Conservation (phyloP, 495 filamentous ascomycete species). For the Penicillium simplicissimum region DNA sequence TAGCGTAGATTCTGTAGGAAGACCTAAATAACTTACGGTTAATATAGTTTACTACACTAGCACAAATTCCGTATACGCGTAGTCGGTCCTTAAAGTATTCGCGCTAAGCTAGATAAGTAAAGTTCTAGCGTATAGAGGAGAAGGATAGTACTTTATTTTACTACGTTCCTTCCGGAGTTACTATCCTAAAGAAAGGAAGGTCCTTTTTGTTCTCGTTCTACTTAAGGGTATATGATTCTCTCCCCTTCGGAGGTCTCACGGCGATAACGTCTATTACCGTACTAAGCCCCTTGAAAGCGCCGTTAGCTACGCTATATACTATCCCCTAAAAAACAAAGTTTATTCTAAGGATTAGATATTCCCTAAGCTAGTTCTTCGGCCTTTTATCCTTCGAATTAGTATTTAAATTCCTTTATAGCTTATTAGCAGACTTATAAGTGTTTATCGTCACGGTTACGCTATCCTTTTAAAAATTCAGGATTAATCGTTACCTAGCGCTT, state of each 20-base stretch:
- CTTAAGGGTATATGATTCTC: conserved; percentile 22
- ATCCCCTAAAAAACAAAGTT: conserved; percentile 3
- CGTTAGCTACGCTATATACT: conserved; percentile 21
- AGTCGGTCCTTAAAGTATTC: conserved; percentile 16
- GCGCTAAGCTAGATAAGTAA: conserved; percentile 12
- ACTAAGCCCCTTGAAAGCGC: conserved; percentile 26
- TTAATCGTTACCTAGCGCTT: not conserved
- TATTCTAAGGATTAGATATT: not conserved
- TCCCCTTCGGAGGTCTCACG: conserved; percentile 17
- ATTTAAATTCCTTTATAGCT: not conserved
- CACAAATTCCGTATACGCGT: conserved; percentile 17
- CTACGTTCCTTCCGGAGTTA: not conserved
- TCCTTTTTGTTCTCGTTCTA: not conserved
- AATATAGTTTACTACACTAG: conserved; percentile 4
- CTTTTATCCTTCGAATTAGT: not conserved
- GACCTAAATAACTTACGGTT: not conserved
- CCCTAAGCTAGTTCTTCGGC: not conserved
- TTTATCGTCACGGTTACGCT: not conserved
- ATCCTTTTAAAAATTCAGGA: not conserved
- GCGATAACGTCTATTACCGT: conserved; percentile 20
- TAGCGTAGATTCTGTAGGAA: not conserved
- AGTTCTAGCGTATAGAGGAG: conserved; percentile 14
- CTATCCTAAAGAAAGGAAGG: not conserved
- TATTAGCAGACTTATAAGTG: not conserved
- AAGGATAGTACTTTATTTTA: not conserved